Percentiles rank a stretch among this genome's conserved stretches.
These are phyloP conservation scores for Sporothrix inflata DNA, from an alignment of 2,329 filamentous ascomycete genomes.

Conservation along the genomic window DNA sequence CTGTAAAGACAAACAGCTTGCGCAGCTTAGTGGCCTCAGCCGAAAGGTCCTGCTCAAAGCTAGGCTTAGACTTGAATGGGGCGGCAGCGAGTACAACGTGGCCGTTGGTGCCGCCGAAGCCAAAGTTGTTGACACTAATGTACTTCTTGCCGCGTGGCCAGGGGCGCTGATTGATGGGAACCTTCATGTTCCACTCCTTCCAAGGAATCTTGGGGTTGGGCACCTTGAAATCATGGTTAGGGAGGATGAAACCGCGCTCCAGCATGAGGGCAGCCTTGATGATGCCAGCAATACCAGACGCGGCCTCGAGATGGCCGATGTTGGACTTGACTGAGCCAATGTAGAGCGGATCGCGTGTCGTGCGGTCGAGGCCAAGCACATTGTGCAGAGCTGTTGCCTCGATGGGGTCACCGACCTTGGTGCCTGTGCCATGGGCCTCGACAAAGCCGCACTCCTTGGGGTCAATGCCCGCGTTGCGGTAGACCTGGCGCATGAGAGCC, in stretches of 20 bases:
- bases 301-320: slow-evolving; percentile 55
- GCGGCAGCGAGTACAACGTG: slow-evolving; percentile 48
- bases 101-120: slow-evolving; percentile 52
- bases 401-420: slow-evolving; percentile 58
- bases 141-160: slow-evolving; percentile 55
- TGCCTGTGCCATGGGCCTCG: slow-evolving; percentile 62
- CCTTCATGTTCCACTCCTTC: slow-evolving; percentile 54
- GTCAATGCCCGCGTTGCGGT: slow-evolving; percentile 45
- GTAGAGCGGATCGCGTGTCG: slow-evolving; percentile 38
- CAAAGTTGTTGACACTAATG: slow-evolving; percentile 55
- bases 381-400: slow-evolving; percentile 51
- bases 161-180: slow-evolving; percentile 48
- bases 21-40: slow-evolving; percentile 37
- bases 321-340: slow-evolving; percentile 47
- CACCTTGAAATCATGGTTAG: slow-evolving; percentile 54
- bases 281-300: slow-evolving; percentile 53
- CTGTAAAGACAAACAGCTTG: slow-evolving; percentile 50
- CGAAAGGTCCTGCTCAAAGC: slow-evolving; percentile 41
- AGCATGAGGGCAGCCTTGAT: slow-evolving; percentile 58
- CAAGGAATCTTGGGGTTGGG: slow-evolving; percentile 55
- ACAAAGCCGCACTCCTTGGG: slow-evolving; percentile 48
- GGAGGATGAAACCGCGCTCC: slow-evolving; percentile 54
- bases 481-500: slow-evolving; percentile 49
- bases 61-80: slow-evolving; percentile 42
- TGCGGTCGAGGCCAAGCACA: slow-evolving; percentile 40